Percentiles rank a stretch among this genome's conserved stretches.
phyloP scores from a whole-genome alignment of 73 alveolate genomes.

The Blepharisma japonicum region DNA sequence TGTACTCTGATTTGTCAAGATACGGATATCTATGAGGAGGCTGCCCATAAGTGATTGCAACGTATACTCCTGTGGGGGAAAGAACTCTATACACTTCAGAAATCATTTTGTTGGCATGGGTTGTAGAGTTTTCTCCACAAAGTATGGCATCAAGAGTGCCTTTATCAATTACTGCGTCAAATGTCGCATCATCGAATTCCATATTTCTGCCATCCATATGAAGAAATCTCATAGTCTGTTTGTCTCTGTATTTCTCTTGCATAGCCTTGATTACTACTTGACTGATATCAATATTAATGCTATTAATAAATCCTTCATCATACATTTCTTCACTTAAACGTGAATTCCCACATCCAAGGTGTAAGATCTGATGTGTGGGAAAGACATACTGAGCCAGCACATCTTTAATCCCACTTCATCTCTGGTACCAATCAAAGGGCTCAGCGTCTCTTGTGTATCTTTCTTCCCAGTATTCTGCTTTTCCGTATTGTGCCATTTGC shows the following conservation, averaged over 20 bases:
- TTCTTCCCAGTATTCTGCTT: conserved; percentile 98
- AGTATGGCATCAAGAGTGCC: conserved; percentile 92
- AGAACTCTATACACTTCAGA: conserved; percentile 88
- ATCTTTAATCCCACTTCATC: conserved; percentile 92
- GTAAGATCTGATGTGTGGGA: conserved; percentile 79
- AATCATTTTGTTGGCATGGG: conserved; percentile 86
- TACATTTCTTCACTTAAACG: conserved; percentile 90
- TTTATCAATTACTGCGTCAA: conserved; percentile 93
- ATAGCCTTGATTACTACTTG: conserved; percentile 63
- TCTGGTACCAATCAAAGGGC: conserved; percentile 97
- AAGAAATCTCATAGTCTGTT: conserved; percentile 73
- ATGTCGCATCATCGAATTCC: conserved; percentile 84
- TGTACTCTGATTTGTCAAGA: conserved; percentile 78
- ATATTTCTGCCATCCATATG: conserved; percentile 89
- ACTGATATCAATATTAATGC: conserved; percentile 84
- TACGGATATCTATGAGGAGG: conserved; percentile 86
- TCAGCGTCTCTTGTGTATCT: conserved; percentile 96
- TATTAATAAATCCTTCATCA: conserved; percentile 90
- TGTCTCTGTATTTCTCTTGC: conserved; percentile 75
- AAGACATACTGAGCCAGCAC: conserved; percentile 77
- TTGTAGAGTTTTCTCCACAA: conserved; percentile 95
- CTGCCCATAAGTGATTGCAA: conserved; percentile 89
- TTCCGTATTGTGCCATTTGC: conserved; percentile 93
- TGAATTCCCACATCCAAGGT: conserved; percentile 95
- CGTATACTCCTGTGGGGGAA: conserved; percentile 92